A percentile compares a stretch with the other conserved stretches of the same genome.
Conservation (phyloP, 2,329 filamentous ascomycete genomes). For the Daldinia eschscholtzii region DNA sequence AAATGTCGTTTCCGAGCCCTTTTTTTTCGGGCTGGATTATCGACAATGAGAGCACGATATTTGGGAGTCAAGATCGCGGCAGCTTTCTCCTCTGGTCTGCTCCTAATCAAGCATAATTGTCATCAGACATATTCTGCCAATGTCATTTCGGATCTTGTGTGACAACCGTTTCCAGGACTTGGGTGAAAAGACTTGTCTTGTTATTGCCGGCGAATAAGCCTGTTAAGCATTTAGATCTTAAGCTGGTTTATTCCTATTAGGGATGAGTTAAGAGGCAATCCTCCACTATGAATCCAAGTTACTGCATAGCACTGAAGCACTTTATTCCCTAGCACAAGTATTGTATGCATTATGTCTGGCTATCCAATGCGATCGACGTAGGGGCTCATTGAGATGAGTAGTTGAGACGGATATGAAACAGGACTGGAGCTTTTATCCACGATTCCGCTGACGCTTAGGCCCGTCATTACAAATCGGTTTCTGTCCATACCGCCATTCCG, state of each 20-base stretch:
- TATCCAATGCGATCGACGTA: conserved; percentile 25
- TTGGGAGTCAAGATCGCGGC: conserved; percentile 36
- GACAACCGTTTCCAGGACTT: conserved; percentile 29
- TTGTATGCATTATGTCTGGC: conserved; percentile 2
- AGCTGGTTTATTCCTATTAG: conserved; percentile 20
- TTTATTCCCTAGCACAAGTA: conserved; percentile 13
- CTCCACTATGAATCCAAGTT: conserved; percentile 5
- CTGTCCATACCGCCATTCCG: not conserved
- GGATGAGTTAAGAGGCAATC: not conserved
- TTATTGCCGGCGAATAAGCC: conserved; percentile 24
- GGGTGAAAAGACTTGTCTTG: conserved; percentile 12
- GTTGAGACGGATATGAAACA: conserved; percentile 50
- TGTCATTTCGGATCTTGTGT: conserved; percentile 37
- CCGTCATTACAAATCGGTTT: conserved; percentile 36
- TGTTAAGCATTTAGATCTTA: conserved; percentile 21
- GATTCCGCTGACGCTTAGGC: conserved; percentile 35
- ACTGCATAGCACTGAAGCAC: conserved; percentile 7
- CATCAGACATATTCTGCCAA: conserved; percentile 29
- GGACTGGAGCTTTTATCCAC: conserved; percentile 23
- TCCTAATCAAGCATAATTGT: conserved; percentile 46
- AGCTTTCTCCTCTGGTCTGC: conserved; percentile 35
- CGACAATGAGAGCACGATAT: conserved; percentile 37
- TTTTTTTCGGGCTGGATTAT: conserved; percentile 17
- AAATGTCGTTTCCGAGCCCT: conserved; percentile 25
- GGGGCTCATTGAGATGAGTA: conserved; percentile 11